These are phyloP conservation scores for Sclerotinia nivalis DNA, from an alignment of 2,329 filamentous ascomycete genomes.

Conservation along the genomic window DNA sequence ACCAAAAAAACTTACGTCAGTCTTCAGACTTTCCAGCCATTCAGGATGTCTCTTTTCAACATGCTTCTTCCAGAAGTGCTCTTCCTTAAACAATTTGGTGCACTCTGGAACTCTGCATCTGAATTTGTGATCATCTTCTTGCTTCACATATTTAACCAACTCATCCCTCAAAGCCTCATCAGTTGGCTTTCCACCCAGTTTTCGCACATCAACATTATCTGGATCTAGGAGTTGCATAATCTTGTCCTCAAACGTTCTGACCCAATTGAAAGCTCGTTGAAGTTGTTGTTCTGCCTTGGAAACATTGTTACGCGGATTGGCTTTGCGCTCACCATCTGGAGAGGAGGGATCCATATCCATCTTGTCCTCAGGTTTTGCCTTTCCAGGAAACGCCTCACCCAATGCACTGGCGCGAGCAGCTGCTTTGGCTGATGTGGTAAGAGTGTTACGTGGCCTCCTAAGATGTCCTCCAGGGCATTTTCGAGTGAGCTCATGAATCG, in stretches of 20 bases:
- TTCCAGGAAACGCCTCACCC: conserved; percentile 80
- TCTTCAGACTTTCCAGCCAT: conserved; percentile 77
- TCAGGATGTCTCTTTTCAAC: conserved; percentile 93
- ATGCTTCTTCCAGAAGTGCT: conserved; percentile 97
- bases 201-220: conserved; percentile 80
- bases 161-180: conserved; percentile 89
- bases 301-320: conserved; percentile 53
- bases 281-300: conserved; percentile 88
- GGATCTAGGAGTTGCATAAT: conserved; percentile 90
- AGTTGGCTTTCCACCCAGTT: conserved; percentile 83
- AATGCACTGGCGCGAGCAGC: conserved; percentile 82
- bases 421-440: conserved; percentile 79
- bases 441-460: conserved; percentile 81
- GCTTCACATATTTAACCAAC: conserved; percentile 83
- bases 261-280: conserved; percentile 96
- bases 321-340: conserved; percentile 71
- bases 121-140: conserved; percentile 96
- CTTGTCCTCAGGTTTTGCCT: conserved; percentile 64
- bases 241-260: conserved; percentile 98
- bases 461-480: conserved; percentile 98
- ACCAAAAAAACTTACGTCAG: conserved; percentile 69
- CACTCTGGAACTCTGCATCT: conserved; percentile 96
- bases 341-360: conserved; percentile 62
- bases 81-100: conserved; percentile 94
- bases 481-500: conserved; percentile 88